Conservation (phyloP, 371 early-diverging fungal genomes). For the Basidiobolus heterosporus region DNA sequence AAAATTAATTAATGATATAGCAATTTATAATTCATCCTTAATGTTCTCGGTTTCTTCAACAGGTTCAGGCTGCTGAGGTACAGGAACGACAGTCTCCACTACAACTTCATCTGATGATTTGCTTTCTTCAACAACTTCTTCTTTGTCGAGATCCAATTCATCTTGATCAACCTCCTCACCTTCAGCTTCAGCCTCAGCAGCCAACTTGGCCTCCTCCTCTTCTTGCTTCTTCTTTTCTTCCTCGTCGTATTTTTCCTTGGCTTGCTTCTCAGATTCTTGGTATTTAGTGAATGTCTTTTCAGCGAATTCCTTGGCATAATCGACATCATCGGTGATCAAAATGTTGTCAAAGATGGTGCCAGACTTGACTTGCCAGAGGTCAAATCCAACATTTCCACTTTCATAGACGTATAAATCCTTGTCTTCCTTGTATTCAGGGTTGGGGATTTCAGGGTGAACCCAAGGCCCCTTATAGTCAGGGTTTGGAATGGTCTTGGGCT, state of each 20-base stretch:
- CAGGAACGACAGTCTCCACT: slow-evolving; percentile 7
- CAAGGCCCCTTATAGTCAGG: slow-evolving; percentile 91
- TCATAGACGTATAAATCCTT: slow-evolving; percentile 57
- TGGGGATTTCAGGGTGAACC: slow-evolving; percentile 75
- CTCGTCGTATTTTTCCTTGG: slow-evolving; percentile 20
- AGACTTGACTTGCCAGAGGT: slow-evolving; percentile 93
- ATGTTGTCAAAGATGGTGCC: slow-evolving; percentile 88
- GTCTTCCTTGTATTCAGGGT: slow-evolving; percentile 84
- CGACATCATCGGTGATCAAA: slow-evolving; percentile 51
- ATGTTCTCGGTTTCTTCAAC: too few relatives aligned
- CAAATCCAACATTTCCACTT: slow-evolving; percentile 76
- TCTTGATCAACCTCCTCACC: not conserved
- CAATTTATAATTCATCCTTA: too few relatives aligned
- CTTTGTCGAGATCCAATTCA: slow-evolving; percentile 4
- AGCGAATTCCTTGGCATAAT: slow-evolving; percentile 42
- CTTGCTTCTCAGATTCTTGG: slow-evolving; percentile 32
- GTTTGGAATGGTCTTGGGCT: slow-evolving; percentile 71
- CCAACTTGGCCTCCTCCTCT: slow-evolving; percentile 3
- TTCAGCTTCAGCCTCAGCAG: slow-evolving; percentile 2
- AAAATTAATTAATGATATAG: too few relatives aligned
- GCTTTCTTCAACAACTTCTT: slow-evolving; percentile 9
- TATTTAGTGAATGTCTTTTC: slow-evolving; percentile 43
- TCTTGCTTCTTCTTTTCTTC: slow-evolving; percentile 12
- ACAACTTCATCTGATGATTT: not conserved
- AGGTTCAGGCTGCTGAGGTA: too few relatives aligned